These are phyloP conservation scores for Euryodendron excelsum DNA, from an alignment of 148 eudicot species.

Conservation along the genomic window DNA sequence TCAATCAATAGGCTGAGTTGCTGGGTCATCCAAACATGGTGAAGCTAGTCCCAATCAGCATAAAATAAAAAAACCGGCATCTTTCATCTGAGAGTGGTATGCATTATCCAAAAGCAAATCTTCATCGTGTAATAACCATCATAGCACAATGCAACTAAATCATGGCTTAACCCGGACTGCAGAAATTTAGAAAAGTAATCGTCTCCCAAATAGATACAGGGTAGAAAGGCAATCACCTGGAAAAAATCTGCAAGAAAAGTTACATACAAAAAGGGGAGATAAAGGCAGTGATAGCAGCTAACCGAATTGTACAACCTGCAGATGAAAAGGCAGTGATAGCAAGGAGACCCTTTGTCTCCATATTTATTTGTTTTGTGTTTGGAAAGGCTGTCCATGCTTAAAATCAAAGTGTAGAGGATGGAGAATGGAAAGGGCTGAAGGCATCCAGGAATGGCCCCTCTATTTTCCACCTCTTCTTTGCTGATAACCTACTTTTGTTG, in stretches of 20 bases:
- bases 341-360: too few relatives aligned
- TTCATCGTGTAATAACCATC: conserved; percentile 34
- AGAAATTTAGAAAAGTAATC: not conserved
- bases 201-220: not conserved
- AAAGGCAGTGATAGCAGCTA: conserved; percentile 40
- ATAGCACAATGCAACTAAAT: not conserved
- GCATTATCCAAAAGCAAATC: conserved; percentile 51
- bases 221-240: conserved; percentile 29
- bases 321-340: not conserved
- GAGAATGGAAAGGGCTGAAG: too few relatives aligned
- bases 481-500: too few relatives aligned
- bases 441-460: too few relatives aligned
- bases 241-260: conserved; percentile 49
- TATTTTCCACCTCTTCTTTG: too few relatives aligned
- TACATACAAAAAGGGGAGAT: conserved; percentile 52
- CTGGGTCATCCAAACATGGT: too few relatives aligned
- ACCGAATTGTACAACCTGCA: conserved; percentile 45
- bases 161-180: not conserved
- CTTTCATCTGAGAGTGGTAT: conserved; percentile 55
- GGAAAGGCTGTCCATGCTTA: too few relatives aligned
- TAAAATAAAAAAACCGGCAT: conserved; percentile 62
- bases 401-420: too few relatives aligned
- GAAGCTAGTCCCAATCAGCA: conserved; percentile 43
- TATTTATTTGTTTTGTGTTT: too few relatives aligned
- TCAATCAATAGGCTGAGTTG: too few relatives aligned